Evolutionary conservation across 495 filamentous ascomycete species (phyloP).

Genomic region (Antarctomyces pellizariae): DNA sequence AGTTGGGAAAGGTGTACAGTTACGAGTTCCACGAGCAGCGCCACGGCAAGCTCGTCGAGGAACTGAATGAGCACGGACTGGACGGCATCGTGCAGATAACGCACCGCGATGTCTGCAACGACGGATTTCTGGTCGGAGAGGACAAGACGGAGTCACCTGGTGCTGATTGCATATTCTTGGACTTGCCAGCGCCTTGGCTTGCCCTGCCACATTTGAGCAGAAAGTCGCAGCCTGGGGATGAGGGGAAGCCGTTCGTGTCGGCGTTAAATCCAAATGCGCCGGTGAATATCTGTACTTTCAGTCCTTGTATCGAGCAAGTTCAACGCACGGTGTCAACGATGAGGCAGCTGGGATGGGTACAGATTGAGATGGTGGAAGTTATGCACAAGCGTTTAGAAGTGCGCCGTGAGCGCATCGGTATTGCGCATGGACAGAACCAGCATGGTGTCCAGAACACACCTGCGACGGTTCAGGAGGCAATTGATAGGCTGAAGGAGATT

Average conservation of each 20-base stretch:
- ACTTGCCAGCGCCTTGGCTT: constrained; percentile 82
- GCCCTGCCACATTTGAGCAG: constrained; percentile 58
- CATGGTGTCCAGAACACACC: constrained; percentile 35
- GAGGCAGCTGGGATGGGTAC: constrained; percentile 64
- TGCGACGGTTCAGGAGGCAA: constrained; percentile 52
- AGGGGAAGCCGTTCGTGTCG: constrained; percentile 22
- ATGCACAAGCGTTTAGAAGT: constrained; percentile 55
- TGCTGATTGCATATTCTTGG: constrained; percentile 71
- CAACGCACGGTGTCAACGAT: constrained; percentile 57
- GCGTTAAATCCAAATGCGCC: constrained; percentile 44
- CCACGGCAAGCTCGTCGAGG: constrained; percentile 42
- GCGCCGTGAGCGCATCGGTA: constrained; percentile 53
- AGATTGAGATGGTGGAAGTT: constrained; percentile 80
- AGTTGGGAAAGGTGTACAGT: constrained; percentile 61
- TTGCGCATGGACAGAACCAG: constrained; percentile 22
- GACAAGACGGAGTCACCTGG: constrained; percentile 29
- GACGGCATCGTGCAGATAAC: constrained; percentile 53
- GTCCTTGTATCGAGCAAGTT: constrained; percentile 90
- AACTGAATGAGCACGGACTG: constrained; percentile 54
- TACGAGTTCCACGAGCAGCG: constrained; percentile 80
- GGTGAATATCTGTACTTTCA: constrained; percentile 74
- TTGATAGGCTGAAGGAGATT: constrained; percentile 43
- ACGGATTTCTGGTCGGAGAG: constrained; percentile 45
- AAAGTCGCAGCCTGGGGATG: constrained; percentile 4
- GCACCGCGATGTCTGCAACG: constrained; percentile 74